Evolutionary conservation across 108 stramenopile genomes (phyloP).

Genomic region (Cylindrotheca fusiformis): DNA sequence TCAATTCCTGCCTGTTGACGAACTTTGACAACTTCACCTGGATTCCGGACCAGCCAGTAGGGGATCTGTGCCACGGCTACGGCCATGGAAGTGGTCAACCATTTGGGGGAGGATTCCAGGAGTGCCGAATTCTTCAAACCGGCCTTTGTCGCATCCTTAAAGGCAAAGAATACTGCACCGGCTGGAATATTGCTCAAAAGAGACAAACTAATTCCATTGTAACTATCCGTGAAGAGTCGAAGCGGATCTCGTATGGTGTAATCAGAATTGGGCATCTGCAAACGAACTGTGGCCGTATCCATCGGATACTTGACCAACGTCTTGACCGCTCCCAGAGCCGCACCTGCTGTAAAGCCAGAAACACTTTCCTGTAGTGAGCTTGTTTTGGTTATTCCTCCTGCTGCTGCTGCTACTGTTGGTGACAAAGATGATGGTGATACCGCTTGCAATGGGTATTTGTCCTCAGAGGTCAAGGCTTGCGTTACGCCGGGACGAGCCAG

Average conservation of each 20-base stretch:
- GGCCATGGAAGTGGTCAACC: slow-evolving; percentile 57
- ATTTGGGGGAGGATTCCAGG: slow-evolving; percentile 14
- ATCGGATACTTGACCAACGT: slow-evolving; percentile 81
- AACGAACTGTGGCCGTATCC: slow-evolving; percentile 77
- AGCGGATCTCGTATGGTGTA: slow-evolving; percentile 45
- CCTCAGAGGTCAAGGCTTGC: neutral
- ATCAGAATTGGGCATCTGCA: slow-evolving; percentile 71
- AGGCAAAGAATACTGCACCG: slow-evolving; percentile 78
- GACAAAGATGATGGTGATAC: neutral
- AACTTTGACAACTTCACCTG: slow-evolving; percentile 80
- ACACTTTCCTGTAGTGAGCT: slow-evolving; percentile 60
- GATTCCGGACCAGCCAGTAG: slow-evolving; percentile 82
- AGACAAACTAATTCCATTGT: slow-evolving; percentile 53
- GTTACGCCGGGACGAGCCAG: neutral
- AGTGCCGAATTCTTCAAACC: slow-evolving; percentile 23
- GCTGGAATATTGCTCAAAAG: slow-evolving; percentile 74
- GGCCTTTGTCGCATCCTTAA: slow-evolving; percentile 70
- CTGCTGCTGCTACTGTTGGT: slow-evolving; percentile 1
- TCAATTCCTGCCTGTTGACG: slow-evolving; percentile 62
- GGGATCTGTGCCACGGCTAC: slow-evolving; percentile 68
- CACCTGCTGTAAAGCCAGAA: slow-evolving; percentile 73
- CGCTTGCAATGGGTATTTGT: neutral
- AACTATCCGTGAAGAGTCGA: slow-evolving; percentile 52
- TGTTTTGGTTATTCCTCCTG: neutral
- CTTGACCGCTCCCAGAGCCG: slow-evolving; percentile 58